These are phyloP conservation scores for Escallonia herrerae DNA, from an alignment of 129 eudicot species.

Conservation along the genomic window DNA sequence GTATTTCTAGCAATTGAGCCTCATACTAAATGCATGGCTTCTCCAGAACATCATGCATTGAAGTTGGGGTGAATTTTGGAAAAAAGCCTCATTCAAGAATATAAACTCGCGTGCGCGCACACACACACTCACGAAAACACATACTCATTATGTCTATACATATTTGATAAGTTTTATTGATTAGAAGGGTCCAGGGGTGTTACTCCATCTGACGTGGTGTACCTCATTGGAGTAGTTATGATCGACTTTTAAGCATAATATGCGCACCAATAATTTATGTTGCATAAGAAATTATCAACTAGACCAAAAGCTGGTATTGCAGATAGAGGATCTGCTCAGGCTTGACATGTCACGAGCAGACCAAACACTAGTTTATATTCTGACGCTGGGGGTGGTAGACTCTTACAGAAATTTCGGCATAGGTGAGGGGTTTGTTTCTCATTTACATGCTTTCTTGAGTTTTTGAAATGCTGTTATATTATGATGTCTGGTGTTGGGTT, in stretches of 20 bases:
- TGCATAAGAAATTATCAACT: conserved; percentile 3
- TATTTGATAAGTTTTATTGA: neutral
- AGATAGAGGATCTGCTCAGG: conserved; percentile 76
- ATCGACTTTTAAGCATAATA: neutral
- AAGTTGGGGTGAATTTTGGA: neutral
- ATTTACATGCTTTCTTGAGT: conserved; percentile 1
- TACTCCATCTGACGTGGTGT: neutral
- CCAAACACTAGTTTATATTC: conserved; percentile 67
- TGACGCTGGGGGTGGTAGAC: conserved; percentile 89
- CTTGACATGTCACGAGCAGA: conserved; percentile 56
- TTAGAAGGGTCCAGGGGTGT: neutral
- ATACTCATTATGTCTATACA: no score
- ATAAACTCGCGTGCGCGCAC: no score
- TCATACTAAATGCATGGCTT: neutral
- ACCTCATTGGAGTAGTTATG: neutral
- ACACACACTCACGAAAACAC: no score
- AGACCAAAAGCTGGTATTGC: conserved; percentile 7
- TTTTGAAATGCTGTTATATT: neutral
- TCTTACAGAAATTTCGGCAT: conserved; percentile 79
- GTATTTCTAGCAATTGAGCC: neutral
- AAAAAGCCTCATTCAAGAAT: no score
- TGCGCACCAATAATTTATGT: neutral
- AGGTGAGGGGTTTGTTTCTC: conserved; percentile 27
- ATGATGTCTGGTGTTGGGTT: conserved; percentile 13
- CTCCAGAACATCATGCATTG: neutral